phyloP scores from a whole-genome alignment of 441 rosid genomes.

The Populus hybrid region DNA sequence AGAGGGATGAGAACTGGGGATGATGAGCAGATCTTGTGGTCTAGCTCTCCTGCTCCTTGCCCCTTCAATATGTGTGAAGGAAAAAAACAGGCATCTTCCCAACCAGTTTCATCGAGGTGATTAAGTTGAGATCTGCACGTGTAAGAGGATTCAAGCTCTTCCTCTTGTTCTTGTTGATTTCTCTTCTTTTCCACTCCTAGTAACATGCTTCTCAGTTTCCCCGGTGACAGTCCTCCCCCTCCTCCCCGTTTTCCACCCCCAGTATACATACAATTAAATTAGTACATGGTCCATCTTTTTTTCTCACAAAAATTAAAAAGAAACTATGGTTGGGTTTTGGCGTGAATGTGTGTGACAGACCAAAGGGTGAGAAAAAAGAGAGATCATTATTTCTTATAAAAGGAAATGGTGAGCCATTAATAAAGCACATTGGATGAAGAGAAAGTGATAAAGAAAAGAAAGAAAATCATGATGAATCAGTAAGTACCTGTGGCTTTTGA shows the following conservation, averaged over 20 bases:
- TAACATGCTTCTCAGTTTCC: conserved; percentile 66
- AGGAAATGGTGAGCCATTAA: background rate
- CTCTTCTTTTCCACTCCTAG: conserved; percentile 60
- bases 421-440: conserved; percentile 26
- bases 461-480: background rate
- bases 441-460: conserved; percentile 16
- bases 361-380: background rate
- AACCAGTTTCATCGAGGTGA: conserved; percentile 47
- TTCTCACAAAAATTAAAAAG: background rate
- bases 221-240: conserved; percentile 64
- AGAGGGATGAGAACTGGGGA: no score
- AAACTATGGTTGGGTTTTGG: background rate
- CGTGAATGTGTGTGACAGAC: conserved; percentile 7
- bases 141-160: conserved; percentile 42
- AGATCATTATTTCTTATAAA: background rate
- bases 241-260: conserved; percentile 41
- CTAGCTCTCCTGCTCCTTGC: no score
- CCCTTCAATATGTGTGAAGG: no score
- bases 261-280: background rate
- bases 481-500: conserved; percentile 58
- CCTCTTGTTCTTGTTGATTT: conserved; percentile 25
- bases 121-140: conserved; percentile 51
- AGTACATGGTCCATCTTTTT: background rate
- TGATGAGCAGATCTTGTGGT: no score
- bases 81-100: background rate